Evolutionary conservation across 352 stramenopile species (phyloP).

Genomic region (Pythium aquatile): DNA sequence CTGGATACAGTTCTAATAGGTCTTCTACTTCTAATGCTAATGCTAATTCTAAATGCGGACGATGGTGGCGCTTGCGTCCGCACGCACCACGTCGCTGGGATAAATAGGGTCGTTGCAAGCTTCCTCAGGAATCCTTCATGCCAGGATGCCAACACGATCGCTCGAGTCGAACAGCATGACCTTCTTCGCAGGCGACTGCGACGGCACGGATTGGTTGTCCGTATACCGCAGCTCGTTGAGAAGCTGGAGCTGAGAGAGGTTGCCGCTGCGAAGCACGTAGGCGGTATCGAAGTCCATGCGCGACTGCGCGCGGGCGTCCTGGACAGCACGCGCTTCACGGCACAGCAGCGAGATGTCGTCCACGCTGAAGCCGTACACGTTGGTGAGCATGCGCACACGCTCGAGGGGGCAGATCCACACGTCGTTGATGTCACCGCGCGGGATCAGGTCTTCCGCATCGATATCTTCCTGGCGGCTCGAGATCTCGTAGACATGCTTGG

Average conservation of each 20-base stretch:
- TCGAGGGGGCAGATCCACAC: slow-evolving; percentile 53
- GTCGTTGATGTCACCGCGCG: slow-evolving; percentile 29
- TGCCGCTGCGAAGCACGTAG: slow-evolving; percentile 28
- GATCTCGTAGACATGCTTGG: slow-evolving; percentile 21
- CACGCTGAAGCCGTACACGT: slow-evolving; percentile 33
- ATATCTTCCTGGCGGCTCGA: slow-evolving; percentile 30
- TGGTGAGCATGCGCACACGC: slow-evolving; percentile 39
- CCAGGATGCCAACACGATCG: slow-evolving; percentile 19
- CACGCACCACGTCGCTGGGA: neutral
- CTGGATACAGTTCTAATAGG: neutral
- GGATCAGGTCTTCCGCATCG: slow-evolving; percentile 29
- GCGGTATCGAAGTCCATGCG: slow-evolving; percentile 26
- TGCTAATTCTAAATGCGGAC: neutral
- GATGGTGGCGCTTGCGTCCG: slow-evolving; percentile 6
- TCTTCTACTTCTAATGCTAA: neutral
- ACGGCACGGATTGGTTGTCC: neutral
- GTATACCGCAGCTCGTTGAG: slow-evolving; percentile 10
- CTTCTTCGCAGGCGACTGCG: slow-evolving; percentile 13
- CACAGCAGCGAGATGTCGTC: slow-evolving; percentile 54
- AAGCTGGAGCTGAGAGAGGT: slow-evolving; percentile 29
- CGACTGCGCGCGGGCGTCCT: slow-evolving; percentile 41
- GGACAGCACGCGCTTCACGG: slow-evolving; percentile 37
- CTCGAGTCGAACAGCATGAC: slow-evolving; percentile 25
- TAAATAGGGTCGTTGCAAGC: slow-evolving; percentile 11
- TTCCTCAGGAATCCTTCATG: slow-evolving; percentile 1